Conservation (phyloP, 1,139 yeast species). For the Kodamaea ohmeri region DNA sequence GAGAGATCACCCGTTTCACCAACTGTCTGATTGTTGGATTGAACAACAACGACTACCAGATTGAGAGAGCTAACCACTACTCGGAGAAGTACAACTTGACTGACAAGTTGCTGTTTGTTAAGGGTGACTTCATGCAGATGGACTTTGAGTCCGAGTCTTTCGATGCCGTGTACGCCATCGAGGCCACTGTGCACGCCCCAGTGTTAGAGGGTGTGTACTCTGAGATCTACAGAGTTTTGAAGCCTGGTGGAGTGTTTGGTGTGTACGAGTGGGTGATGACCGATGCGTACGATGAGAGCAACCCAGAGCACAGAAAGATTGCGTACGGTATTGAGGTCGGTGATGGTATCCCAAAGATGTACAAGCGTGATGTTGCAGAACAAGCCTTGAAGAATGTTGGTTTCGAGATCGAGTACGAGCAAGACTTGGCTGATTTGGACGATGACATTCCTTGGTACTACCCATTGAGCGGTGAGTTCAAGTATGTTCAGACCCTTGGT, state of each 20-base stretch:
- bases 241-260: constrained; percentile 97
- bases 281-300: constrained; percentile 81
- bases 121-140: constrained; percentile 99
- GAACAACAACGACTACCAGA: constrained; percentile 96
- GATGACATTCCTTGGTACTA: constrained; percentile 97
- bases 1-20: constrained; percentile 91
- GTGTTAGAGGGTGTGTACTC: constrained; percentile 92
- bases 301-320: constrained; percentile 87
- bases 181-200: constrained; percentile 98
- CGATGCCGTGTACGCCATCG: constrained; percentile 97
- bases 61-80: constrained; percentile 84
- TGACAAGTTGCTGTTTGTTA: constrained; percentile 78
- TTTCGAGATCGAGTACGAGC: constrained; percentile 69
- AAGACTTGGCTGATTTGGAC: constrained; percentile 78
- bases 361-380: constrained; percentile 77
- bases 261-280: constrained; percentile 99
- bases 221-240: constrained; percentile 91
- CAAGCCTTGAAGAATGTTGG: constrained; percentile 86
- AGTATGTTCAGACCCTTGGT: constrained; percentile 71
- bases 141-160: constrained; percentile 86
- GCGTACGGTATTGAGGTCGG: constrained; percentile 98
- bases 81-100: constrained; percentile 65
- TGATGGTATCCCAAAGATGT: constrained; percentile 99
- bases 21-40: constrained; percentile 85
- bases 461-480: constrained; percentile 93